phyloP scores from a whole-genome alignment of 352 stramenopile species.

The Phytophthora palmivora region DNA sequence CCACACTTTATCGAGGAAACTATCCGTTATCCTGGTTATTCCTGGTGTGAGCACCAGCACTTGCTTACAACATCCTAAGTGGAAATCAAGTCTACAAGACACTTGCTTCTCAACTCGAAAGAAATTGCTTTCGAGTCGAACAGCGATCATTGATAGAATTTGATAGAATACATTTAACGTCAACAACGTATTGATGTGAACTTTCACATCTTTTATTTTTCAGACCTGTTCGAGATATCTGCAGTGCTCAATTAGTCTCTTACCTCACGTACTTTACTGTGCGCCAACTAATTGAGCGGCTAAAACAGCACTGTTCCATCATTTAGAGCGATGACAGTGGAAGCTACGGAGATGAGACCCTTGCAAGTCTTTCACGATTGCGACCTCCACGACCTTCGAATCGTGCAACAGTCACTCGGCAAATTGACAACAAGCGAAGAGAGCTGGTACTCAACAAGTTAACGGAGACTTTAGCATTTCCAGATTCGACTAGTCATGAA shows the following conservation, averaged over 20 bases:
- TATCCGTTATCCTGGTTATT: no score
- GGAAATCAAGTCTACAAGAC: neutral
- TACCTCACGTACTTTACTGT: no score
- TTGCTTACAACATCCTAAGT: conserved; percentile 4
- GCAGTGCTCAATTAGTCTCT: no score
- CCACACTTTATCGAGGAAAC: no score
- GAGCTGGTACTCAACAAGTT: neutral
- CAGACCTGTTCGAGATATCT: no score
- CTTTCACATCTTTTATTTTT: no score
- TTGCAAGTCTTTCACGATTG: neutral
- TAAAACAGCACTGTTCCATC: neutral
- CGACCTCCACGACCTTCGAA: neutral
- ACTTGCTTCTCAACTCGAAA: conserved; percentile 1
- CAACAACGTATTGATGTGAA: no score
- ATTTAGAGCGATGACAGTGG: neutral
- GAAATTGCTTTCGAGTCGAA: conserved; percentile 4
- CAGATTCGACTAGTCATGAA: conserved; percentile 17
- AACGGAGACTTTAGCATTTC: conserved; percentile 19
- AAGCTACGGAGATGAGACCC: conserved; percentile 13
- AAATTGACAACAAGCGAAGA: conserved; percentile 11
- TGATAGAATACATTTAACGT: no score
- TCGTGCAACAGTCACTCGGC: conserved; percentile 18
- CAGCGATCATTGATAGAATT: no score
- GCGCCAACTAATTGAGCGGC: no score
- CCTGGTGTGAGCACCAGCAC: neutral